These are phyloP conservation scores for Chlamydomonas schloesseri DNA, from an alignment of 139 green algal species.

Conservation along the genomic window DNA sequence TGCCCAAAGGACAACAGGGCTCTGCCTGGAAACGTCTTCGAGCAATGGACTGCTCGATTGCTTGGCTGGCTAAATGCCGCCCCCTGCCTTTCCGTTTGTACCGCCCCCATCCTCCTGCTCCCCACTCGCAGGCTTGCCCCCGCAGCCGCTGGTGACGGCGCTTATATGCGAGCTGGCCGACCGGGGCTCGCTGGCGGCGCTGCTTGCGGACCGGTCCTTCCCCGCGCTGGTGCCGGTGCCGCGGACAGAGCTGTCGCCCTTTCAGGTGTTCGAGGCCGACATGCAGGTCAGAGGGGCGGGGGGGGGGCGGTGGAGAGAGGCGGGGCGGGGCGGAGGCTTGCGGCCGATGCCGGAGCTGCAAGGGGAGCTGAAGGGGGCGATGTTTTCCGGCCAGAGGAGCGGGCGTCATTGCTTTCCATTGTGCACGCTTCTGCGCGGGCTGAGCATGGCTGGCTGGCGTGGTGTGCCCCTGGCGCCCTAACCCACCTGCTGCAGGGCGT, in stretches of 20 bases:
- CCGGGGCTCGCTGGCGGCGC: background rate
- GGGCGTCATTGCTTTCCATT: no score
- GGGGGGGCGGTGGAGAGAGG: no score
- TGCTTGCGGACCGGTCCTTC: background rate
- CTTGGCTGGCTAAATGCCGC: background rate
- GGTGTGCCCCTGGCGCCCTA: background rate
- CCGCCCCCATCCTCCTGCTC: background rate
- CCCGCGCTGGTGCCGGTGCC: background rate
- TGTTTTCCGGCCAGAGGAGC: no score
- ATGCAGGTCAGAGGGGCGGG: no score
- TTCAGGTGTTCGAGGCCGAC: background rate
- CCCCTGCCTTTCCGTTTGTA: background rate
- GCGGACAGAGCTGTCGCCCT: background rate
- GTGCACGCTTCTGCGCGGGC: no score
- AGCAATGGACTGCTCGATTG: no score
- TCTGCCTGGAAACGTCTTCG: no score
- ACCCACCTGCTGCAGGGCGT: background rate
- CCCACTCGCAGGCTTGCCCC: background rate
- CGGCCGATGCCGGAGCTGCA: no score
- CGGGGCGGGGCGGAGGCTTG: no score
- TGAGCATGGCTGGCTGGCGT: no score
- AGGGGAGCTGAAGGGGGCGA: no score
- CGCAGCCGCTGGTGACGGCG: background rate
- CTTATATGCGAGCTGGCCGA: background rate
- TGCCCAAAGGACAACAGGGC: no score